Conservation (phyloP, 495 filamentous ascomycete species). For the Neurospora hispaniola region DNA sequence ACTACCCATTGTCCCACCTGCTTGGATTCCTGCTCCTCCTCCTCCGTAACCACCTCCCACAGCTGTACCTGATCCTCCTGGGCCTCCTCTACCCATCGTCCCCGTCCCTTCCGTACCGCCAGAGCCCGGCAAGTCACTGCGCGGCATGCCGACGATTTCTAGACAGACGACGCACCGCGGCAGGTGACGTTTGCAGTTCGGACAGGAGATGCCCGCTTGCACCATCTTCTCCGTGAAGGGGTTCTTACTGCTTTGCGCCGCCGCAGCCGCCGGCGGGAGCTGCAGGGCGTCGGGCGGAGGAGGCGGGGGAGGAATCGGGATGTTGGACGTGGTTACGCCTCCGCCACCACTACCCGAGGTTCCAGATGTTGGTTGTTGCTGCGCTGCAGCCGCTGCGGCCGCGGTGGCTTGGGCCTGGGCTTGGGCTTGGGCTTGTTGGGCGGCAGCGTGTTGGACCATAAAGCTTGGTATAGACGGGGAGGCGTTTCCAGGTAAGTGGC, state of each 20-base stretch:
- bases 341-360: neutral
- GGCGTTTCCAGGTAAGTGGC: neutral
- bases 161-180: constrained; percentile 85
- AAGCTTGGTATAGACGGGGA: constrained; percentile 4
- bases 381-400: neutral
- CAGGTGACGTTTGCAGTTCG: constrained; percentile 76
- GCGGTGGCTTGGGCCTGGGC: neutral
- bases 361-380: neutral
- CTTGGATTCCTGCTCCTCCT: neutral
- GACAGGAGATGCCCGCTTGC: constrained; percentile 55
- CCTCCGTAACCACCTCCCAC: neutral
- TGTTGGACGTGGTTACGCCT: constrained; percentile 5
- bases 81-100: neutral
- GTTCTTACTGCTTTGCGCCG: constrained; percentile 14
- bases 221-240: constrained; percentile 36
- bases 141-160: constrained; percentile 70
- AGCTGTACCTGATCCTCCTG: neutral
- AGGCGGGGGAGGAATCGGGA: constrained; percentile 1
- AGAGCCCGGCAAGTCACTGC: constrained; percentile 20
- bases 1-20: constrained; percentile 47
- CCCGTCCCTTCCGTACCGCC: neutral
- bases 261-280: constrained; percentile 3
- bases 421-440: neutral
- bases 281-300: constrained; percentile 4
- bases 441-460: constrained; percentile 3